Evolutionary conservation across 164 flowering plant genomes (phyloP).

Genomic region (Magnolia kwangsiensis): DNA sequence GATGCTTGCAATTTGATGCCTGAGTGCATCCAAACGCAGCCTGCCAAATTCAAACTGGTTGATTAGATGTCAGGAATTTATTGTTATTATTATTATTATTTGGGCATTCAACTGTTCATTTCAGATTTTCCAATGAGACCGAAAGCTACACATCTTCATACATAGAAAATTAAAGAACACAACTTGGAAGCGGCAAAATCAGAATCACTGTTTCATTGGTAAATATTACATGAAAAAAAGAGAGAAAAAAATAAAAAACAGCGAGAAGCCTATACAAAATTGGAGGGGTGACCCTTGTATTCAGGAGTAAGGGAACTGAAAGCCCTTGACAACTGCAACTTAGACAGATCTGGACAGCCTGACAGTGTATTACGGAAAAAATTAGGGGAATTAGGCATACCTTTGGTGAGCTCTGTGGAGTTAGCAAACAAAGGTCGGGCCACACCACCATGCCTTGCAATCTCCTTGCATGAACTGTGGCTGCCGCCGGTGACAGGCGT

Average conservation of each 20-base stretch:
- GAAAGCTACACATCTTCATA: too few relatives aligned
- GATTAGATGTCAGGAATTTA: too few relatives aligned
- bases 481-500: slow-evolving; percentile 13
- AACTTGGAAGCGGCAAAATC: not conserved
- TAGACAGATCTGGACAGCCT: slow-evolving; percentile 10
- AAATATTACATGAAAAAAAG: not conserved
- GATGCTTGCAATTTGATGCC: too few relatives aligned
- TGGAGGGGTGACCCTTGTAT: slow-evolving; percentile 10
- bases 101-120: too few relatives aligned
- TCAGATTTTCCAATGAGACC: too few relatives aligned
- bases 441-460: slow-evolving; percentile 8
- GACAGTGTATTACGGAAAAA: slow-evolving; percentile 9
- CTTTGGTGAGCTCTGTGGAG: slow-evolving; percentile 15
- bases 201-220: not conserved
- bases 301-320: slow-evolving; percentile 9
- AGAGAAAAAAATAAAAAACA: not conserved
- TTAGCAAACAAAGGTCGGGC: slow-evolving; percentile 12
- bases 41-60: too few relatives aligned
- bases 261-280: slow-evolving; percentile 19
- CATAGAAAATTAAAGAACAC: not conserved
- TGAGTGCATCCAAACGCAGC: too few relatives aligned
- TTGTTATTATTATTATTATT: too few relatives aligned
- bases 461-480: slow-evolving; percentile 16
- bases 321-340: slow-evolving; percentile 16
- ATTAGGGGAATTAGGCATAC: slow-evolving; percentile 12